phyloP scores from a whole-genome alignment of 2,329 filamentous ascomycete species.

The Aphanocladium album region DNA sequence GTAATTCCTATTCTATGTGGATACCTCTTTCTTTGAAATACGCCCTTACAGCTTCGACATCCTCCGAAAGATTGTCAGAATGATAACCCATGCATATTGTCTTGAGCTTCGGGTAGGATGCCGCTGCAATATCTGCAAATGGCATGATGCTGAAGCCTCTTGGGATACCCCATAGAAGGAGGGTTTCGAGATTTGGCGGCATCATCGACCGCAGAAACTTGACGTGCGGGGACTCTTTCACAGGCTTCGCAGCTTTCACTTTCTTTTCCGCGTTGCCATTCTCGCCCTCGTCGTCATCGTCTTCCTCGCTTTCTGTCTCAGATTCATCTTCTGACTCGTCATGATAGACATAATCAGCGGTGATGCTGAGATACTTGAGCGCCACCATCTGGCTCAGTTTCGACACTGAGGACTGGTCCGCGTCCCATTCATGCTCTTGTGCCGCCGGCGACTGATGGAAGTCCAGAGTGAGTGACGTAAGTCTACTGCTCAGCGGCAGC shows the following conservation, averaged over 20 bases:
- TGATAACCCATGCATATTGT: background rate
- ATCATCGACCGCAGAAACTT: background rate
- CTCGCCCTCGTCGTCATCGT: background rate
- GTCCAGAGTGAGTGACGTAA: background rate
- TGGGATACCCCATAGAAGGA: background rate
- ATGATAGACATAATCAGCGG: background rate
- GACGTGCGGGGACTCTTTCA: background rate
- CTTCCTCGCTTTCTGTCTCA: background rate
- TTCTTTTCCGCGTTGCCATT: background rate
- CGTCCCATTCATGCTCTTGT: background rate
- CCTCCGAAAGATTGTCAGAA: background rate
- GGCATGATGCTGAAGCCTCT: background rate
- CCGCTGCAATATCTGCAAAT: background rate
- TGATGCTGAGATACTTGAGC: background rate
- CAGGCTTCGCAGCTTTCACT: background rate
- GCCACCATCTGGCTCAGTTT: conserved; percentile 1
- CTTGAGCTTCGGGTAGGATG: background rate
- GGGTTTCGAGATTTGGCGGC: background rate
- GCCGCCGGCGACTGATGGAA: background rate
- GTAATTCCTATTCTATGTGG: background rate
- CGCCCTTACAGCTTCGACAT: background rate
- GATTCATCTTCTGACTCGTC: background rate
- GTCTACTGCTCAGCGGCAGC: background rate
- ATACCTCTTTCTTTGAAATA: background rate
- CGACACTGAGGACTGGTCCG: background rate